Conservation (phyloP, 306 rosid species). For the Vicia sativa region DNA sequence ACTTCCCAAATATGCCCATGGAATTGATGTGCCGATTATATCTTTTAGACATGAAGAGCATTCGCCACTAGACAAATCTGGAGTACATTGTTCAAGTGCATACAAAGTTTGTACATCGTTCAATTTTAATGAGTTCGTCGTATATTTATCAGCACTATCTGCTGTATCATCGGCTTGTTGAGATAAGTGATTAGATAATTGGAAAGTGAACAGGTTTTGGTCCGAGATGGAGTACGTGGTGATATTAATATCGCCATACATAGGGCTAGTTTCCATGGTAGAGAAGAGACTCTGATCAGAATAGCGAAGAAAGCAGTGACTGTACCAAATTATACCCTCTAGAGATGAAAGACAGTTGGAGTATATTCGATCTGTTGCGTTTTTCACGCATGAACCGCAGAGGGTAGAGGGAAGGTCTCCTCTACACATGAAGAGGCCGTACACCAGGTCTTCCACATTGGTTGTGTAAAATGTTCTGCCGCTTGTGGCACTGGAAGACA, state of each 20-base stretch:
- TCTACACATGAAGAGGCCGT: constrained; percentile 29
- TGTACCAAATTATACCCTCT: constrained; percentile 24
- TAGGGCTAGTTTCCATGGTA: not conserved
- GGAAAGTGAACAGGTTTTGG: not conserved
- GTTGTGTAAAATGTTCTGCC: too few relatives aligned
- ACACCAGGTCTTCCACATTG: not conserved
- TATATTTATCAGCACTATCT: not conserved
- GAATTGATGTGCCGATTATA: not conserved
- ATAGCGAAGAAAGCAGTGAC: constrained; percentile 29
- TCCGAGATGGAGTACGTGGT: not conserved
- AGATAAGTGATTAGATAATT: not conserved
- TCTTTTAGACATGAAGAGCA: not conserved
- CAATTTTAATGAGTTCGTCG: not conserved
- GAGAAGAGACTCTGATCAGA: not conserved
- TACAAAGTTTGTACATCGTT: constrained; percentile 4
- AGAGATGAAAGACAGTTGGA: not conserved
- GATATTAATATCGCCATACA: not conserved
- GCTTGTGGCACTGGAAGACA: too few relatives aligned
- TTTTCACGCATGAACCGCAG: not conserved
- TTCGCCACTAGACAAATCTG: not conserved
- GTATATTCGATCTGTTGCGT: not conserved
- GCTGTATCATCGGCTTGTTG: not conserved
- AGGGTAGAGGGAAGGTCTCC: not conserved
- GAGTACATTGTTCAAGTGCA: constrained; percentile 1
- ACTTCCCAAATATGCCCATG: constrained; percentile 27